Evolutionary conservation across 306 rosid species (phyloP), one percentile per base, ranked within the genome.

Genomic region (Quillaja saponaria): DNA sequence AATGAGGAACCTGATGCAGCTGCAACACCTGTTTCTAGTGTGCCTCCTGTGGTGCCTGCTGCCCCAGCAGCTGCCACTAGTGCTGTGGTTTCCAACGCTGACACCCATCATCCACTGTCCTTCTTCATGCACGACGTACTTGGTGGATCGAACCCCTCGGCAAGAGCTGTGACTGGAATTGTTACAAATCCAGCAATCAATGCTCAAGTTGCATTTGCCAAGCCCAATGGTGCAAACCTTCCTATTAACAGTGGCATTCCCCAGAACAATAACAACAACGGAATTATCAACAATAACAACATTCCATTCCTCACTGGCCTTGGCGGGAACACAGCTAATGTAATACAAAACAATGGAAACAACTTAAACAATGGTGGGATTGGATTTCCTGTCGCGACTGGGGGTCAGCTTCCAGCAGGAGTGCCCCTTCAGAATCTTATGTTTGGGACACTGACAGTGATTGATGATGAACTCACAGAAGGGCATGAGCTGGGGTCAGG

Each of bases 231-330:
- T 0, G 97, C 97, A 21, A 82, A 74, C 64, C 9, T 87, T 59
- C 82, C 85, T 11, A 68, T 88, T 2, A 75, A 80, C 59, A 82
- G 64, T 2, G 89, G 83, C 3, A 44, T 87, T 42, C 90, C 95
- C 1, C 86, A 85, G 66, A 81, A 76, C 73, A 85, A 80, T 61
- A 72, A 85, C 81, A 91, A 91, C 63, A 55, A 64, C 1, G 96
- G 97, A 3, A 69, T 84, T 39, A 77, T 85, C 34, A 70, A 84
- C 78, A 87, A 91, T 76, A 91, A 85, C 78, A 84, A 87, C 51
- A 79, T 91, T 5, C 97, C 97, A 1, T 91, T 91, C 85, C 87
- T 85, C 50, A 82, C 90, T 0, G 97, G 97, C 58, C 88, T 91
- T 1, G 60, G 88, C 3, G 96, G 97, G 2, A 83, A 66, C 39